Conservation (phyloP, 2,329 filamentous ascomycete species). For the Nemania sp. region DNA sequence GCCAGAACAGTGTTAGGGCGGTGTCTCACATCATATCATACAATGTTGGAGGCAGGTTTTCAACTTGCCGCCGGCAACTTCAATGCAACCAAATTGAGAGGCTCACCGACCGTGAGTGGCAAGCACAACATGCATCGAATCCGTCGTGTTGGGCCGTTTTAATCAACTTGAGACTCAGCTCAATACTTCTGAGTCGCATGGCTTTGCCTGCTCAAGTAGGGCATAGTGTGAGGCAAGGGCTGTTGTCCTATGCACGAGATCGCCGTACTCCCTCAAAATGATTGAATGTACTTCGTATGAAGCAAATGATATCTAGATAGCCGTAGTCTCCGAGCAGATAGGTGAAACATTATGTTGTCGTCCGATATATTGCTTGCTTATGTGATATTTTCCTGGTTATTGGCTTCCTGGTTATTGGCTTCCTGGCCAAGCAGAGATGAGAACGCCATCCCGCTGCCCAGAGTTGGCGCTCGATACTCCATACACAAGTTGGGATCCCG, state of each 20-base stretch:
- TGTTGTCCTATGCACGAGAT: no score
- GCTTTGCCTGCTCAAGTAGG: neutral
- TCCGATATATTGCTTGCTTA: neutral
- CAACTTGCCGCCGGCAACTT: conserved; percentile 21
- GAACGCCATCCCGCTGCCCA: conserved; percentile 10
- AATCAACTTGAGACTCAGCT: neutral
- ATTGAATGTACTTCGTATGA: no score
- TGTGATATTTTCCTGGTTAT: neutral
- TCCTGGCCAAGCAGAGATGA: conserved; percentile 2
- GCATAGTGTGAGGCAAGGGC: no score
- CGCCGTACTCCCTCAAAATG: no score
- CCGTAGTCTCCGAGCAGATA: neutral
- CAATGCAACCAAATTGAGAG: no score
- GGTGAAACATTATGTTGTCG: neutral
- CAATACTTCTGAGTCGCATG: neutral
- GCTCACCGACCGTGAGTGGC: neutral
- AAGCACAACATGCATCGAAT: conserved; percentile 3
- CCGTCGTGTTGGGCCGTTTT: no score
- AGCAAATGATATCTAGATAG: no score
- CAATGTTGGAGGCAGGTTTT: no score
- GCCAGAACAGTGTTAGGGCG: conserved; percentile 1
- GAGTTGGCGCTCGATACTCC: neutral
- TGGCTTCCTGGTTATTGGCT: no score
- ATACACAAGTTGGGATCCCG: no score
- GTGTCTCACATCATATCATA: neutral